Percentiles rank a stretch among this genome's conserved stretches.
Conservation (phyloP, 2,329 filamentous ascomycete species). For the Neospermospora avenae region DNA sequence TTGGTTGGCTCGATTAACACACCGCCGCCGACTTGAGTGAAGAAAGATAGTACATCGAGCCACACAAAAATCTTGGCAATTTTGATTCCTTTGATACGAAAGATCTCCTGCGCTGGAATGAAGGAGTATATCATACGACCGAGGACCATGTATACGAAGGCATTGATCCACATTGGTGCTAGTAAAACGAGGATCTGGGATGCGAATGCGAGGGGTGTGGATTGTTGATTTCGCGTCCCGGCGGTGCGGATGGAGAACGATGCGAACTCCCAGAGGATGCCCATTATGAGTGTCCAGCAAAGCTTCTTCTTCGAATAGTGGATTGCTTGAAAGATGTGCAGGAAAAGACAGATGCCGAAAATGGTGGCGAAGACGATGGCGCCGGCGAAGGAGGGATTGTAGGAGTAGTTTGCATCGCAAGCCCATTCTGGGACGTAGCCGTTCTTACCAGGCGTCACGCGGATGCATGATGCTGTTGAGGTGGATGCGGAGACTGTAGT, state of each 20-base stretch:
- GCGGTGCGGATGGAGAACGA: constrained; percentile 41
- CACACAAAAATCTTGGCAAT: constrained; percentile 47
- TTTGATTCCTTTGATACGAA: constrained; percentile 33
- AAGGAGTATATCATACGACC: constrained; percentile 37
- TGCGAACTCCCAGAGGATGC: constrained; percentile 41
- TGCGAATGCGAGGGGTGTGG: constrained; percentile 30
- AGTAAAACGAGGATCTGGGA: constrained; percentile 43
- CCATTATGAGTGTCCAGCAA: constrained; percentile 45
- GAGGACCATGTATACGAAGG: constrained; percentile 36
- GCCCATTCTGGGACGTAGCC: constrained; percentile 38
- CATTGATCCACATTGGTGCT: constrained; percentile 36
- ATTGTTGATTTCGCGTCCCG: constrained; percentile 41
- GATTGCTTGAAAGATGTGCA: constrained; percentile 38
- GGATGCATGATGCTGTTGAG: constrained; percentile 28
- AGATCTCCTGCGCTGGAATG: constrained; percentile 38
- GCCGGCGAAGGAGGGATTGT: constrained; percentile 38
- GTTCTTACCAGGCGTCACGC: constrained; percentile 36
- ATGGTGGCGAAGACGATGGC: constrained; percentile 37
- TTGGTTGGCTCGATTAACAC: constrained; percentile 37
- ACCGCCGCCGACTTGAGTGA: constrained; percentile 42
- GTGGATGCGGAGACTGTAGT: constrained; percentile 17
- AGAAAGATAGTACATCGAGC: constrained; percentile 46
- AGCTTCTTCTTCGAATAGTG: constrained; percentile 38
- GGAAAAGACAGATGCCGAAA: constrained; percentile 35
- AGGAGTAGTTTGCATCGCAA: constrained; percentile 38